Base-by-base conservation (phyloP, 192 early-diverging fungal species). In the Rhizophagus prolifer region DNA sequence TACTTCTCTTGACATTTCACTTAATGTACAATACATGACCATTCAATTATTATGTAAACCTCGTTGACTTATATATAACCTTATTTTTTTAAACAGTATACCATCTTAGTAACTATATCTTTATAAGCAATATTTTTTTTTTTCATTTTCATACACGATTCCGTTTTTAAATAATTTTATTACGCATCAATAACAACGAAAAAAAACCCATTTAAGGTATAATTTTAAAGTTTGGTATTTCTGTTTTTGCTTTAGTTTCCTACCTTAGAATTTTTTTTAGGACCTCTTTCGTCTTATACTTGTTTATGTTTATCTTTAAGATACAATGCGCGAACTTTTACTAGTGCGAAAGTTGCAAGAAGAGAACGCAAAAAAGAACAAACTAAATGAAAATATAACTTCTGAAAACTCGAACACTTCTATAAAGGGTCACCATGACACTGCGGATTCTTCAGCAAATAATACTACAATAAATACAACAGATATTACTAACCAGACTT, bases 321-420 rank as follows among this genome's bases (percentile, higher is more conserved):
- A 44, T 41, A 72, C 10, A 23, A 76, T 76, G 75, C 58, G 75
- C n/a, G 75, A 76, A 50, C 67, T 76, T 67, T 34, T 76, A 54
- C 44, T 76, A 46, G 75, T 76, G 28, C 41, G 63, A 23, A 76
- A 76, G n/a, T 21, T 67, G 10, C 63, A 76, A 67, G 75, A 67
- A 58, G 64, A 76, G 16, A 67, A 76, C 19, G 64, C 64, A 62
- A 67, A 67, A 58, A 76, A 41, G 23, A 68, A 30, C 19, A 67
- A 34, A 16, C 28, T 13, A 67, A 21, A 1, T 13, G 36, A 10
- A 34, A 62, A 72, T n/a, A 54, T 14, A 30, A 9, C 14, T 9
- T 36, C 23, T 54, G 19, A 54, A 70, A 70, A 13, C 5, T 44
- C 41, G 25, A 50, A 44, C 31, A 41, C 31, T 28, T 38, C 31